Percentiles rank a stretch among this genome's conserved stretches.
Conservation (phyloP, 306 rosid species). For the Corylus heterophylla region DNA sequence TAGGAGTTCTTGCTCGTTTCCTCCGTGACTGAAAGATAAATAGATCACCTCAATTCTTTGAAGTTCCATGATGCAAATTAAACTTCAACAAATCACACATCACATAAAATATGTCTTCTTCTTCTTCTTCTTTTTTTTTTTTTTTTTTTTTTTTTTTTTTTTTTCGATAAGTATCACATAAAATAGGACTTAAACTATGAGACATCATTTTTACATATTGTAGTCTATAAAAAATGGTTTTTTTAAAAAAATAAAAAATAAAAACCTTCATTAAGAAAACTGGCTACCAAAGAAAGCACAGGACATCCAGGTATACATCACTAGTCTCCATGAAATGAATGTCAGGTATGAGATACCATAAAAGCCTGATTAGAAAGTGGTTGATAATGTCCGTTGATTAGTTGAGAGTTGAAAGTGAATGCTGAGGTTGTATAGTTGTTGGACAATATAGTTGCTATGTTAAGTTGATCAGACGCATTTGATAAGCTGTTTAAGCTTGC, state of each 20-base stretch:
- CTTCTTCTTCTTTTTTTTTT: no score
- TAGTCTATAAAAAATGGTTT: conserved; percentile 3
- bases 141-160: no score
- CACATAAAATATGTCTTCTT: conserved; percentile 1
- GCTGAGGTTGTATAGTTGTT: conserved; percentile 97
- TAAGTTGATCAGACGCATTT: conserved; percentile 92
- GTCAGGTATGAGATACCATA: conserved; percentile 88
- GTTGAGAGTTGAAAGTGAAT: conserved; percentile 91
- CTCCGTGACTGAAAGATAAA: conserved; percentile 90
- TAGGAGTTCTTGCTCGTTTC: conserved; percentile 91
- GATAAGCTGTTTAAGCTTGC: conserved; percentile 94
- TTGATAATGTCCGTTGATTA: conserved; percentile 97
- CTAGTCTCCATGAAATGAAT: conserved; percentile 51
- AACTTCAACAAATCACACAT: conserved; percentile 15
- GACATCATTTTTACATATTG: conserved; percentile 6
- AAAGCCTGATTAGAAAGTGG: conserved; percentile 89
- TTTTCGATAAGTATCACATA: neutral
- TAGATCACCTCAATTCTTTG: conserved; percentile 30
- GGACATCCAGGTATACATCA: conserved; percentile 44
- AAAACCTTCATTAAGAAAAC: conserved; percentile 15
- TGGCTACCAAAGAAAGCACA: conserved; percentile 29
- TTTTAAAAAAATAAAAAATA: neutral
- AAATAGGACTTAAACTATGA: conserved; percentile 7
- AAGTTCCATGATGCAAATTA: conserved; percentile 16
- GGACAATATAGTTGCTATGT: conserved; percentile 98